Percentiles rank a stretch among this genome's conserved stretches.
Conservation (phyloP, 2,329 filamentous ascomycete species). For the Ophiostoma sp. region DNA sequence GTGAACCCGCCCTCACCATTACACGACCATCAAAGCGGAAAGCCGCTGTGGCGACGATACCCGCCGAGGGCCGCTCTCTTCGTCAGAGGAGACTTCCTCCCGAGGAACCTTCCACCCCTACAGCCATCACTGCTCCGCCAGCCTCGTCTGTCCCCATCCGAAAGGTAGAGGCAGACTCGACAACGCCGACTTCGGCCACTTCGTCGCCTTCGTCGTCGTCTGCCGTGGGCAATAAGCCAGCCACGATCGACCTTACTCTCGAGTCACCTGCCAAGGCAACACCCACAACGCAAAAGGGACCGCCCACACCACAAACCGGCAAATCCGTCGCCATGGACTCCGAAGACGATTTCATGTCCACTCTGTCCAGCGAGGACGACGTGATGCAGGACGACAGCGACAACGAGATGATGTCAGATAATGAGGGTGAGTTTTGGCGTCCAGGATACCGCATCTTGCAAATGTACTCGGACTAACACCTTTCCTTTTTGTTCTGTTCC, state of each 20-base stretch:
- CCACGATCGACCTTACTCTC: neutral
- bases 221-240: neutral
- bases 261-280: neutral
- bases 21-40: conserved; percentile 57
- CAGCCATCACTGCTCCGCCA: neutral
- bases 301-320: conserved; percentile 37
- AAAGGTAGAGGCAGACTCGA: conserved; percentile 42
- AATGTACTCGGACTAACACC: neutral
- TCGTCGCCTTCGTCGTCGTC: neutral
- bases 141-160: conserved; percentile 29
- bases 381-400: conserved; percentile 37
- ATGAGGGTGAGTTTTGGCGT: conserved; percentile 40
- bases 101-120: conserved; percentile 34
- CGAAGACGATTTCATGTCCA: conserved; percentile 88
- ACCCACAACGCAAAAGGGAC: conserved; percentile 18
- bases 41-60: conserved; percentile 59
- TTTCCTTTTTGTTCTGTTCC: neutral
- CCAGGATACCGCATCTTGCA: no score
- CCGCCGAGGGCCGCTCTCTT: conserved; percentile 39
- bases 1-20: conserved; percentile 43
- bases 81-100: conserved; percentile 52
- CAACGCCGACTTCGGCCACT: conserved; percentile 45
- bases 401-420: conserved; percentile 56
- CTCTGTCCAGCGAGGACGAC: conserved; percentile 70
- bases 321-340: conserved; percentile 73